Percentiles rank a stretch among this genome's conserved stretches.
These are phyloP conservation scores for Saccharomyces hybrid DNA, from an alignment of 1,139 yeast genomes.

Conservation along the genomic window DNA sequence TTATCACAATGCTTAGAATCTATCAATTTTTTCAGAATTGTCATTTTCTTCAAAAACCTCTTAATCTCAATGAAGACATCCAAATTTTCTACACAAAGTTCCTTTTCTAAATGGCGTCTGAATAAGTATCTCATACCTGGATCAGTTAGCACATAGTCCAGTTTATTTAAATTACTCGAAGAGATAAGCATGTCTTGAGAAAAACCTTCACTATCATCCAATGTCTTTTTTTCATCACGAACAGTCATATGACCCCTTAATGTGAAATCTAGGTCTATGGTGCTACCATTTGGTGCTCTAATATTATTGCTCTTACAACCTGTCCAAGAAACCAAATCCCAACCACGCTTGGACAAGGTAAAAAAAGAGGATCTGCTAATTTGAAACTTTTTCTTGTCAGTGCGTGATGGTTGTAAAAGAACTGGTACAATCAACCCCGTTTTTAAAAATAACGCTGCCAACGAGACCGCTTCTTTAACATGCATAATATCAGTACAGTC, in stretches of 20 bases:
- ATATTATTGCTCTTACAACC: conserved; percentile 4
- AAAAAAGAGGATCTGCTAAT: conserved; percentile 35
- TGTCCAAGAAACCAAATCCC: conserved; percentile 36
- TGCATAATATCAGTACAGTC: conserved; percentile 75
- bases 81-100: conserved; percentile 67
- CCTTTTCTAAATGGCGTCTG: conserved; percentile 51
- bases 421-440: conserved; percentile 44
- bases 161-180: conserved; percentile 8
- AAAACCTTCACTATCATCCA: conserved; percentile 1
- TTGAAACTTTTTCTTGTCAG: conserved; percentile 25
- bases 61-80: conserved; percentile 58
- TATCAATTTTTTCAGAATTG: conserved; percentile 30
- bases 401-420: conserved; percentile 28
- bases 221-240: conserved; percentile 6
- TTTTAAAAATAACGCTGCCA: conserved; percentile 50
- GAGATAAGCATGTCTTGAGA: neutral
- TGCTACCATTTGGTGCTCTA: conserved; percentile 4
- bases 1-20: conserved; percentile 21
- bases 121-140: conserved; percentile 75
- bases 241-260: conserved; percentile 6
- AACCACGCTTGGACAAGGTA: conserved; percentile 35
- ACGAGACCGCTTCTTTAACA: conserved; percentile 49
- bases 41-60: conserved; percentile 36
- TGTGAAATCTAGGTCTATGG: conserved; percentile 4
- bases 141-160: conserved; percentile 52